Percentiles rank a stretch among this genome's conserved stretches.
Evolutionary conservation across 805 yeast species (phyloP).

Genomic region (Ogataea pini): DNA sequence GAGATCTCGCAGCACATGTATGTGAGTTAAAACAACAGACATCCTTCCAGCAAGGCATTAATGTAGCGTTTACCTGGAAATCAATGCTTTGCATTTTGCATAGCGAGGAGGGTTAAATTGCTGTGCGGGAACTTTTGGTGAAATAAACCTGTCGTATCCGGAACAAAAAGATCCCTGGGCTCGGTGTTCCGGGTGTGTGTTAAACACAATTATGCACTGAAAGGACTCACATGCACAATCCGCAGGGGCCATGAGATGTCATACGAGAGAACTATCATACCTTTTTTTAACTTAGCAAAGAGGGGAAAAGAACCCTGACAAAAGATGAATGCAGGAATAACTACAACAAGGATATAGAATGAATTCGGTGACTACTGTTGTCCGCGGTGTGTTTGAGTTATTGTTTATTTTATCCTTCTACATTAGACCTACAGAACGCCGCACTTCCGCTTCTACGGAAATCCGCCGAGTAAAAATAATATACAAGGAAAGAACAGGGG

Average conservation of each 20-base stretch:
- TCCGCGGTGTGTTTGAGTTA: too few species aligned
- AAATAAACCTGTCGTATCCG: background rate
- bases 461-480: too few species aligned
- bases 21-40: background rate
- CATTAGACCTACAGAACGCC: too few species aligned
- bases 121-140: background rate
- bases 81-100: conserved; percentile 1
- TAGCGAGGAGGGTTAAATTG: background rate
- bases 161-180: background rate
- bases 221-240: background rate
- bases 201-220: background rate
- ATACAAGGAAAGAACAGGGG: background rate
- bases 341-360: too few species aligned
- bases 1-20: background rate
- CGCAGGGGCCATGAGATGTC: background rate
- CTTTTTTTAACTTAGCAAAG: too few species aligned
- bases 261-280: background rate
- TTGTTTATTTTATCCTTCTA: too few species aligned
- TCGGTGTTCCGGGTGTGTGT: background rate
- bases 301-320: too few species aligned
- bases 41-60: background rate
- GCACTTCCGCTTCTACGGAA: too few species aligned
- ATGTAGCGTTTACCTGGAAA: background rate
- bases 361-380: too few species aligned
- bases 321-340: too few species aligned